Base-by-base conservation (phyloP, 176 grass and related monocot genomes). In the Oryza glumipatula region DNA sequence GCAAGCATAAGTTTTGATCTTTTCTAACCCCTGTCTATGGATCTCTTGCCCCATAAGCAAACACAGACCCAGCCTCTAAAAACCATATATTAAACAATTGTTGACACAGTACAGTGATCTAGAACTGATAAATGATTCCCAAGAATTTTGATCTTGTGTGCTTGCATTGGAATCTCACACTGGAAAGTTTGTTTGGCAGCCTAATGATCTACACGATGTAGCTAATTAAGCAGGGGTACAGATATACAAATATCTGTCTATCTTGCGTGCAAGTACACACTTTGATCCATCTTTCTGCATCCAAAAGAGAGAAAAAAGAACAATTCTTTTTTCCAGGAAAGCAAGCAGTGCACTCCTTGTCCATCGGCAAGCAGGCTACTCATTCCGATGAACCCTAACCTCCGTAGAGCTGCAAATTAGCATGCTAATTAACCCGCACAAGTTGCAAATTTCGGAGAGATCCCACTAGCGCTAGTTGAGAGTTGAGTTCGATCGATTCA, bases 251-350 rank as follows among this genome's bases (percentile, higher is more conserved):
- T 63, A 30, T 72, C 58, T 22, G 3, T 23, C 58, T 11, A 76
- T 88, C 39, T 83, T 82, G 80, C 54, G 52, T 78, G 64, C 66
- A 89, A 83, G 77, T 81, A 70, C 70, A 76, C 6, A 44, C 52
- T 35, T 71, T 52, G 65, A 89, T 81, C 69, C 30, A 77, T 47
- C 78, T 72, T 44, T 77, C 66, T 77, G 13, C 73, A 60, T 38
- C 54, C 77, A 56, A 46, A 80, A 77, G 77, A 86, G 38, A 56
- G 2, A 72, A 48, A 72, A 61, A 46, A 78, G 54, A 85, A 77
- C 45, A 17, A 1, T 17, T 46, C 13, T 23, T 44, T 85, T 89
- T 71, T 56, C 41, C 41, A 66, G 30, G 73, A 61, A 70, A 82
- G 14, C 66, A 26, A 65, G n/a, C 43, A 41, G 43, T 71, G 17